Base-by-base conservation (phyloP, 768 basidiomycete species). In the Lentinus brumalis region DNA sequence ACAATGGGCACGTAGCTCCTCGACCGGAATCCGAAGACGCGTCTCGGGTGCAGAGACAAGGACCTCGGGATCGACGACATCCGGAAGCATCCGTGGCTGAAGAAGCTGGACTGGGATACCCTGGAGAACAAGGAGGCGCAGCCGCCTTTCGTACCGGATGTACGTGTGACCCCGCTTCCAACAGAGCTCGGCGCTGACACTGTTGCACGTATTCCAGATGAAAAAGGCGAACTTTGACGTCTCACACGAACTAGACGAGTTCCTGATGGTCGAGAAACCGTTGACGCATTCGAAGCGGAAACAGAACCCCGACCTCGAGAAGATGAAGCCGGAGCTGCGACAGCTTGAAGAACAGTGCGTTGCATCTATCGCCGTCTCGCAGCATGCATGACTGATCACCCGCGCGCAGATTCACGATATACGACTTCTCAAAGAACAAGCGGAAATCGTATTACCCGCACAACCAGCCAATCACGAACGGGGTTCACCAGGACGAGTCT, bases 181-280 rank as follows among this genome's bases (percentile, higher is more conserved):
- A 59, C 64, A 26, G 21, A 26, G 21, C 21, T 26, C 21, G 21
- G 21, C 21, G 21, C 21, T 26, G 21, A 26, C 21, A 26, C 21
- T 26, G 21, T 26, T 26, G 2, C 21, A 26, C 21, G 21, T 26
- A 26, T 26, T 26, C 21, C 70, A 99, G 96, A 86, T 90, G 75
- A 95, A 96, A 73, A 89, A 89, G 75, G 92, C 95, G n/a, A 98
- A 99, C 74, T 99, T 98, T 74, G 96, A 99, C 71, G 89, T 97
- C 40, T 87, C 94, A 39, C 95, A 98, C 70, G 97, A 98, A 77
- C 84, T 99, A 10, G 96, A 99, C 72, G 97, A 99, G 73, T 91
- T 98, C 69, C 75, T 99, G 70, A 86, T 98, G 83, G 96, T 96
- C 54, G 96, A 98, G 77, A 98, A 98, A 73, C 96, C 96, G n/a